phyloP scores from a whole-genome alignment of 2,329 filamentous ascomycete species.

The Tympanopsis confertula region DNA sequence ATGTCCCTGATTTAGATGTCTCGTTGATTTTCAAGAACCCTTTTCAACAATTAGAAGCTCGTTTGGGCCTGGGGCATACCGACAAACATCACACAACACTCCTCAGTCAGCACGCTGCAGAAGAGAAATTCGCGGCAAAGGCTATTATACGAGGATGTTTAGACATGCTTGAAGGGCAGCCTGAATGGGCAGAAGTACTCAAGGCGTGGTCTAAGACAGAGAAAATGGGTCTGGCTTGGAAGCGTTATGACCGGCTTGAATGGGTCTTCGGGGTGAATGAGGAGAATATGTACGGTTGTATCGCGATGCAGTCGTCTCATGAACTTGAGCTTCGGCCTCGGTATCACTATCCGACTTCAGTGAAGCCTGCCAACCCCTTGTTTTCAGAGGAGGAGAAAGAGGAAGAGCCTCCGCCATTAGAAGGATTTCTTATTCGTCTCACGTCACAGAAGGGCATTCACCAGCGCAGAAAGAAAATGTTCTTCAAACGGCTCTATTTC shows the following conservation, averaged over 20 bases:
- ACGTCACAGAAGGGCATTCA: constrained; percentile 48
- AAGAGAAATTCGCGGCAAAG: constrained; percentile 41
- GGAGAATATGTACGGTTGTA: constrained; percentile 53
- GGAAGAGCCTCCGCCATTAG: constrained; percentile 45
- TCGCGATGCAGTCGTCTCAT: constrained; percentile 52
- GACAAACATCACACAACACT: no score
- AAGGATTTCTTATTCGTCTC: constrained; percentile 51
- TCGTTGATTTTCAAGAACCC: constrained; percentile 44
- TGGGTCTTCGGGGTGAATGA: constrained; percentile 54
- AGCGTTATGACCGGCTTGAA: constrained; percentile 53
- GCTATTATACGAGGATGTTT: constrained; percentile 42
- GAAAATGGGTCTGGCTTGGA: constrained; percentile 53
- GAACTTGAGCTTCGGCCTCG: constrained; percentile 53
- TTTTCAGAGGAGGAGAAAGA: constrained; percentile 19
- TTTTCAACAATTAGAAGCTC: constrained; percentile 34
- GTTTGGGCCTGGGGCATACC: neutral
- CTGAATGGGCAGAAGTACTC: constrained; percentile 45
- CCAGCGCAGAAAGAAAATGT: constrained; percentile 44
- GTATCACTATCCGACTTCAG: constrained; percentile 43
- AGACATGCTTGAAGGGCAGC: constrained; percentile 36
- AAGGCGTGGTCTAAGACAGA: constrained; percentile 41
- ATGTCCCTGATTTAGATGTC: constrained; percentile 50
- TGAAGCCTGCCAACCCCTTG: constrained; percentile 22
- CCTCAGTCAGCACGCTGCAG: constrained; percentile 20
- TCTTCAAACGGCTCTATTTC: constrained; percentile 54